Percentiles rank a stretch among this genome's conserved stretches.
phyloP scores from a whole-genome alignment of 2,329 filamentous ascomycete species.

The Chlorencoelia australis region DNA sequence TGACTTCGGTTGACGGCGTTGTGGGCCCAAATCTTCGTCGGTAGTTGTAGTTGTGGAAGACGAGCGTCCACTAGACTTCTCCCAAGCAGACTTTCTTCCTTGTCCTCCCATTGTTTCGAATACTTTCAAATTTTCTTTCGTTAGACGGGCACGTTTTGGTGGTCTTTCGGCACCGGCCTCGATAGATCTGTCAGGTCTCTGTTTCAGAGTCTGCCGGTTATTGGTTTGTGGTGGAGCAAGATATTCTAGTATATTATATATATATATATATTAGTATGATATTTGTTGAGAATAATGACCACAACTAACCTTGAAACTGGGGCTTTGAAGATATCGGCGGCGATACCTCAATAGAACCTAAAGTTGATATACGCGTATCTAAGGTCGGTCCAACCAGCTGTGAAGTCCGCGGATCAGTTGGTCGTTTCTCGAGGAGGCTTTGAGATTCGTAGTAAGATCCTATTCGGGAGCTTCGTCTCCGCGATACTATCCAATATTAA shows the following conservation, averaged over 20 bases:
- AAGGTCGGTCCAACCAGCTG: conserved; percentile 13
- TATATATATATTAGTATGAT: conserved; percentile 14
- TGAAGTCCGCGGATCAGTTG: conserved; percentile 11
- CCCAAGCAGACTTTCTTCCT: conserved; percentile 8
- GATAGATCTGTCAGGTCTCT: conserved; percentile 11
- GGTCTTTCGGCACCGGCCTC: conserved; percentile 11
- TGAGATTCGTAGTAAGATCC: no score
- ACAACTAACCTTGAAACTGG: no score
- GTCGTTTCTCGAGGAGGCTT: conserved; percentile 11
- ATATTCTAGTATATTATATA: conserved; percentile 5
- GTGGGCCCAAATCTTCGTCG: not conserved
- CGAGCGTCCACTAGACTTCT: conserved; percentile 7
- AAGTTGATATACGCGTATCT: conserved; percentile 12
- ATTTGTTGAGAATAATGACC: conserved; percentile 11
- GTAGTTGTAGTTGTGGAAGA: conserved; percentile 8
- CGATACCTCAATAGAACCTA: conserved; percentile 10
- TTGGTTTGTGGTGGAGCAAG: not conserved
- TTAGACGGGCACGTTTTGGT: conserved; percentile 12
- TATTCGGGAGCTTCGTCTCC: conserved; percentile 13
- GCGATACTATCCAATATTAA: conserved; percentile 9
- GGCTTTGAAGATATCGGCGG: conserved; percentile 8
- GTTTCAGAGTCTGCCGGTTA: conserved; percentile 12
- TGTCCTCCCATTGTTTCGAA: conserved; percentile 12
- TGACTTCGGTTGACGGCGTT: not conserved
- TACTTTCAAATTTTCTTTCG: conserved; percentile 12